Conservation (phyloP, 179 eudicot species). For the Heliamphora pulchella region DNA sequence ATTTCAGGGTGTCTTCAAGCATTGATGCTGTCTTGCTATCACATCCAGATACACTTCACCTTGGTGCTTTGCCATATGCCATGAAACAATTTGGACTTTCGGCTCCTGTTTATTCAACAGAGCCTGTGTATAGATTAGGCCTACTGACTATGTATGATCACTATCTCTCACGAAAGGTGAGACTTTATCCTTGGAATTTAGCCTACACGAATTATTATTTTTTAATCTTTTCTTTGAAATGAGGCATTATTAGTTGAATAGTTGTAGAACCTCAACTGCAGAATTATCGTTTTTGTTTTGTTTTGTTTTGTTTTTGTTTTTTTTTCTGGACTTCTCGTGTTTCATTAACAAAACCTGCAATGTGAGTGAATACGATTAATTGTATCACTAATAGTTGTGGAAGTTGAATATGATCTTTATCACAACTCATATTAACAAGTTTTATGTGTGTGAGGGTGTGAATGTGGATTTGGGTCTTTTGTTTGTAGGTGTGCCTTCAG, state of each 20-base stretch:
- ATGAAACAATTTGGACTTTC: constrained; percentile 75
- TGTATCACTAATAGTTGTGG: neutral
- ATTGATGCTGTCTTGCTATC: constrained; percentile 87
- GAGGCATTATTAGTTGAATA: too few species aligned
- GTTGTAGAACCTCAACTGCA: too few species aligned
- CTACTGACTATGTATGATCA: constrained; percentile 91
- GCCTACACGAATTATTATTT: too few species aligned
- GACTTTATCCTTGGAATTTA: constrained; percentile 6
- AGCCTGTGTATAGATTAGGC: constrained; percentile 86
- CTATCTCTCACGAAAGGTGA: constrained; percentile 85
- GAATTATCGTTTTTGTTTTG: too few species aligned
- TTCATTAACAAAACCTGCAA: neutral
- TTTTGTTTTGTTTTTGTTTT: neutral
- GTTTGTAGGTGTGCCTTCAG: too few species aligned
- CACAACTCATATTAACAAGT: neutral
- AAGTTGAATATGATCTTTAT: neutral
- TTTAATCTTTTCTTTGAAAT: too few species aligned
- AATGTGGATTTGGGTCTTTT: too few species aligned
- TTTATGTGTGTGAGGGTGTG: neutral
- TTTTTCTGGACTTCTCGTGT: neutral
- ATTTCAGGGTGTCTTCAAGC: constrained; percentile 72
- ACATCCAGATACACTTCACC: constrained; percentile 80
- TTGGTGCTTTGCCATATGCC: constrained; percentile 92
- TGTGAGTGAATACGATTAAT: neutral
- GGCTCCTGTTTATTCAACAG: constrained; percentile 83